Evolutionary conservation across 345 rosid genomes (phyloP), one percentile per base, ranked within the genome.

Genomic region (Rhizophora apiculata): DNA sequence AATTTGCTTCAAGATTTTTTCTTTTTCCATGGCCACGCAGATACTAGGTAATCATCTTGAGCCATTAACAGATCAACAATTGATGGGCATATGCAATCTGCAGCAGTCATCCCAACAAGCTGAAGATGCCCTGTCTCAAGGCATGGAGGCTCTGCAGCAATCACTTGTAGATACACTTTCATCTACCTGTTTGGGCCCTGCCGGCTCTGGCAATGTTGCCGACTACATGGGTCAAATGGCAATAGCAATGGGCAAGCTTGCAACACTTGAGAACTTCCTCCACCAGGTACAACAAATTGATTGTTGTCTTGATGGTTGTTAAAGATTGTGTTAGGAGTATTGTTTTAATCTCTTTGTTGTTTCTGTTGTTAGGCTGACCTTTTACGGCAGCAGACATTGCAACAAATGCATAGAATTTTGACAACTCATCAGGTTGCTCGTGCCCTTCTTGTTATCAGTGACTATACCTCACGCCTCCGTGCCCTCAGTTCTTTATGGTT

Each of bases 61-160:
- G 73, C 98, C 98, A 0, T 80, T 94, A 68, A 88, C 93, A 5
- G 98, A 91, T 51, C 98, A 87, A 73, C 98, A 94, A 76, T 79
- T 91, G 80, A 82, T 89, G 87, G 98, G 96, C 72, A 85, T 94
- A 52, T 89, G 97, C 76, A 94, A 94, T 72, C 90, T 94, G 67
- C 98, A 88, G 77, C 96, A 88, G 65, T 91, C 98, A 19, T 91
- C 98, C n/a, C 96, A 88, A 59, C 98, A 94, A 81, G 96, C 95
- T 15, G 98, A 94, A 74, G 97, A 94, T 83, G 98, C 97, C 62
- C 81, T 94, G 61, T 94, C 97, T 52, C 97, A 94, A 69, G 98
- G 98, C 69, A 89, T 94, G 95, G 98, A 94, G 76, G 98, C 96
- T 43, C 54, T 94, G 76, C 98, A 94, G 70, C 98, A 94, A 74